Base-by-base conservation (phyloP, 768 basidiomycete species). In the Myochromella boudieri region DNA sequence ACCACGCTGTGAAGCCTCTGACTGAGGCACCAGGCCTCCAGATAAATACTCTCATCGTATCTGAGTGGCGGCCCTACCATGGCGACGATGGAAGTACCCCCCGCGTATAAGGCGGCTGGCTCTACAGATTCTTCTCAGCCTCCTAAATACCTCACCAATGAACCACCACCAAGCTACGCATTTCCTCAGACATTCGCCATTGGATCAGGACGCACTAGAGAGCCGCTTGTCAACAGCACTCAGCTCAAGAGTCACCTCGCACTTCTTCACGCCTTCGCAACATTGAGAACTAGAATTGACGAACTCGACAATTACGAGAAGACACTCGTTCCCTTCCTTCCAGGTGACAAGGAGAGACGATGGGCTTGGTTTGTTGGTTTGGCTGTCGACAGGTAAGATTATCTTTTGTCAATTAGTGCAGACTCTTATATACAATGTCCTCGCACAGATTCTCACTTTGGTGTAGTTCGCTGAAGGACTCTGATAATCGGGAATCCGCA, bases 351-450 rank as follows among this genome's bases (percentile, higher is more conserved):
- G 11, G 54, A 52, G 8, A 32, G 43, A 22, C 12, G 54, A 32
- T 55, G 54, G 54, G 44, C 33, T 26, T 55, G 50, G 47, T 55
- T 51, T 28, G 49, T 54, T 9, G 46, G 46, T 1, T 42, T 49
- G 28, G 53, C 53, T 4, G 49, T 51, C 18, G 53, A 54, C 28
- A 37, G 49, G 53, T 44, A 22, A 44, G 41, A 28, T n/a, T 3
- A 20, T 11, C n/a, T 37, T 4, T n/a, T 5, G 17, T 3, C 14
- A 11, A 34, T 40, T n/a, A n/a, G n/a, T n/a, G n/a, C n/a, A n/a
- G n/a, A n/a, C n/a, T n/a, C n/a, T n/a, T 10, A 18, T 12, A 24
- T n/a, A 17, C n/a, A 15, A 7, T 6, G 33, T 17, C 33, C 18
- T 5, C 33, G n/a, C 5, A 17, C 36, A 57, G 55, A 21, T 57